Evolutionary conservation across 352 stramenopile species (phyloP), one percentile per base, ranked within the genome.

Genomic region (Phytophthora pisi): DNA sequence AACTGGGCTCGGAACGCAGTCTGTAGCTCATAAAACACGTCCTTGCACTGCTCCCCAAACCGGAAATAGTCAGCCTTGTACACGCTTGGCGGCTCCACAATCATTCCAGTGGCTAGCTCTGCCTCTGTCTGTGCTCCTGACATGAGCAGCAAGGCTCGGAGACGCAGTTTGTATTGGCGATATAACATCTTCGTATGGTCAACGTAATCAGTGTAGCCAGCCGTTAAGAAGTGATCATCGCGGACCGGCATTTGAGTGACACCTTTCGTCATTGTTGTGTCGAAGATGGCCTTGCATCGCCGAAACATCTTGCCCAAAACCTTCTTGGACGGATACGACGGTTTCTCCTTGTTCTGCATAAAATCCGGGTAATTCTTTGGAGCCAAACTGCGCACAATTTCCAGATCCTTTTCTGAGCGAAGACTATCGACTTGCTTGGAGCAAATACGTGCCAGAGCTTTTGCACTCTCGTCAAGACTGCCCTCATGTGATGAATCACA

Each of bases 61-160:
- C 86, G 84, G 54, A 94, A 94, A 61, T 94, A 94, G 26, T 94
- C 79, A 4, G 80, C 77, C 28, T 84, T 88, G 57, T 90, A 82
- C 40, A 86, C 65, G 42, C 63, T 90, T 42, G 74, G 69, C 4
- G 77, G 73, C 18, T 89, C 77, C 40, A 91, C 75, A 57, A 92
- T 84, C 80, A 90, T 90, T 9, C 88, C 88, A 15, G 88, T 91
- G 0, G 83, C 78, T 1, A 96, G 74, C 30, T 96, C 86, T 13
- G 80, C 71, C 34, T 95, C 88, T 0, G 66, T 81, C 30, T 72
- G 63, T 15, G 88, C 85, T 7, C 88, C 84, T 11, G 79, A 92
- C 71, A 87, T 88, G 20, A 81, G 51, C 51, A 94, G 61, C 20
- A 93, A 65, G 36, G 80, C 79, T 47, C 47, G 45, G 3, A 94